These are phyloP conservation scores for Phytophthora foliorum DNA, from an alignment of 352 stramenopile species.

Conservation along the genomic window DNA sequence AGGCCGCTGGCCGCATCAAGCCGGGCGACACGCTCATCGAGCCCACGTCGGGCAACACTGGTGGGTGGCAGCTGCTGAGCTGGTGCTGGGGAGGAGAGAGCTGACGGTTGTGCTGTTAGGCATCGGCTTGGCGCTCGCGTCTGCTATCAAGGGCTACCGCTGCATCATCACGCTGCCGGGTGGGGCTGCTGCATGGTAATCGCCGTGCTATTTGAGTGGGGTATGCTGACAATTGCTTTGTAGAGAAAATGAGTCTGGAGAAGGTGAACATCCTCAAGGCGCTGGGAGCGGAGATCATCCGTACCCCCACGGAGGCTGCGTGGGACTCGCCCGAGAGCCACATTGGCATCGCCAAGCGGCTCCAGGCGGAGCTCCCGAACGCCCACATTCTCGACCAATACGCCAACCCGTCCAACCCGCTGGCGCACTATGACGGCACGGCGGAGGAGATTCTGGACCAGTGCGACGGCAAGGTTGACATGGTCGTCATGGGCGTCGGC, in stretches of 20 bases:
- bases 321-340: constrained; percentile 96
- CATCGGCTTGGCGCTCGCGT: constrained; percentile 96
- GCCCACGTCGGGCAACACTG: constrained; percentile 98
- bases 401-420: constrained; percentile 95
- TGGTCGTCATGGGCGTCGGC: constrained; percentile 94
- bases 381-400: constrained; percentile 98
- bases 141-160: constrained; percentile 96
- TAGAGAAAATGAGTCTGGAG: constrained; percentile 97
- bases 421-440: constrained; percentile 96
- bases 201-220: neutral
- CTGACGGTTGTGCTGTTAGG: constrained; percentile 36
- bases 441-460: constrained; percentile 95
- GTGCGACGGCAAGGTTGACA: constrained; percentile 94
- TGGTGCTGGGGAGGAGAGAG: too few relatives aligned
- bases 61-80: too few relatives aligned
- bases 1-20: constrained; percentile 92
- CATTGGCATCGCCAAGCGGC: constrained; percentile 93
- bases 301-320: constrained; percentile 95
- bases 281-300: constrained; percentile 95
- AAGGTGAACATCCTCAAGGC: constrained; percentile 97
- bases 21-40: constrained; percentile 97
- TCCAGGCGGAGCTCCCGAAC: constrained; percentile 94
- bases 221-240: constrained; percentile 3
- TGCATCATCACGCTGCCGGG: constrained; percentile 91
- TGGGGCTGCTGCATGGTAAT: constrained; percentile 3